phyloP scores from a whole-genome alignment of 2,329 filamentous ascomycete species.

The Scleromitrula shiraiana region DNA sequence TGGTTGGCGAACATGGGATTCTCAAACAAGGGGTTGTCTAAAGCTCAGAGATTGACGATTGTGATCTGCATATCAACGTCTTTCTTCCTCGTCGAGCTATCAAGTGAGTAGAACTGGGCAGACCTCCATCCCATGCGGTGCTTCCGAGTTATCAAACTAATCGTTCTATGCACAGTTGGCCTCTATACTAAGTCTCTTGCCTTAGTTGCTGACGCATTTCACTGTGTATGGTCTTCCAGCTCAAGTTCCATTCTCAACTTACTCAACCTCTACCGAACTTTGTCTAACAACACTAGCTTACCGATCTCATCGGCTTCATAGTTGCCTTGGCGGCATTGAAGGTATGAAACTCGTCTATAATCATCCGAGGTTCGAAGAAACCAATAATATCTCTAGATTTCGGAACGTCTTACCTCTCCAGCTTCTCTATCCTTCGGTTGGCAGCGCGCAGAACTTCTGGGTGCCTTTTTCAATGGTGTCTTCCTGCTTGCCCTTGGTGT shows the following conservation, averaged over 20 bases:
- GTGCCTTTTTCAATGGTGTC: conserved; percentile 74
- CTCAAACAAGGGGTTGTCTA: conserved; percentile 5
- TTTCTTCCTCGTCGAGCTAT: conserved; percentile 41
- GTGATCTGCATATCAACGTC: conserved; percentile 39
- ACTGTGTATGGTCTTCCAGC: conserved; percentile 48
- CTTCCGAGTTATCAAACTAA: neutral
- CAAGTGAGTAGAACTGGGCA: conserved; percentile 27
- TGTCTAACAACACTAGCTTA: conserved; percentile 42
- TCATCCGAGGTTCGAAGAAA: neutral
- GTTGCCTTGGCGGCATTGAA: conserved; percentile 58
- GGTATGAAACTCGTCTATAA: conserved; percentile 32
- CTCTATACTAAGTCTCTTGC: conserved; percentile 65
- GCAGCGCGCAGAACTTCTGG: conserved; percentile 64
- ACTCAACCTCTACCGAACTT: neutral
- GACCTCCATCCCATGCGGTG: neutral
- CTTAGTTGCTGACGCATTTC: conserved; percentile 69
- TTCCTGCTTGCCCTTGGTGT: conserved; percentile 65
- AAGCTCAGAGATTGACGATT: conserved; percentile 21
- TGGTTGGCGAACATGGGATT: neutral
- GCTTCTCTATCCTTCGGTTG: conserved; percentile 63
- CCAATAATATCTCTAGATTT: conserved; percentile 38
- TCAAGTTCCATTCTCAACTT: neutral
- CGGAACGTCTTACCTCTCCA: conserved; percentile 48
- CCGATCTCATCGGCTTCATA: conserved; percentile 61
- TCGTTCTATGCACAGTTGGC: conserved; percentile 39